Percentiles rank a stretch among this genome's conserved stretches.
phyloP scores from a whole-genome alignment of 176 grass and related monocot genomes.

The Lolium perenne region DNA sequence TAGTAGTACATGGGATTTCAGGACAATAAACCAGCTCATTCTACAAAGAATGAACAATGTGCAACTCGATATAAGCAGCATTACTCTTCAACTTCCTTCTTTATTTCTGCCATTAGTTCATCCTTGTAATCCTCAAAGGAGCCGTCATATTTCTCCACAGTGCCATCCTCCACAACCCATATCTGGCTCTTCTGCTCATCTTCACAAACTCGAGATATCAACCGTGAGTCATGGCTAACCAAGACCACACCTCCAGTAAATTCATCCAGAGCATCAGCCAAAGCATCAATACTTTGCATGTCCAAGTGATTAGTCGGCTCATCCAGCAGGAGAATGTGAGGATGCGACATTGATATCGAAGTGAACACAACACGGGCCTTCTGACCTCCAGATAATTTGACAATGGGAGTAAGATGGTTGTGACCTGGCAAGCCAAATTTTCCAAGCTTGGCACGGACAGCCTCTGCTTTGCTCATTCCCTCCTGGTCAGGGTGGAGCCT shows the following conservation, averaged over 20 bases:
- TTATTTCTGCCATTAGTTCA: constrained; percentile 89
- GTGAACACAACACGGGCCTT: constrained; percentile 94
- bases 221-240: constrained; percentile 87
- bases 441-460: constrained; percentile 90
- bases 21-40: constrained; percentile 40
- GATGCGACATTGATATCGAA: constrained; percentile 95
- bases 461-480: constrained; percentile 90
- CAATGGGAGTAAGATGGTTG: constrained; percentile 97
- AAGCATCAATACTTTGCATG: constrained; percentile 97
- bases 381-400: constrained; percentile 93
- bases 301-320: constrained; percentile 99
- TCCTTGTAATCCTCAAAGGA: constrained; percentile 98
- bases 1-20: constrained; percentile 45
- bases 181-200: constrained; percentile 88
- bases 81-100: constrained; percentile 84
- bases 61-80: constrained; percentile 43
- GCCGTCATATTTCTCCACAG: constrained; percentile 75
- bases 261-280: constrained; percentile 89
- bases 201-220: constrained; percentile 93
- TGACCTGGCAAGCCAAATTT: constrained; percentile 96
- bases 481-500: constrained; percentile 94
- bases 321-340: constrained; percentile 91
- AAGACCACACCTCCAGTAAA: constrained; percentile 95
- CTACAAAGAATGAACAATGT: constrained; percentile 50
- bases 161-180: constrained; percentile 96